Base-by-base conservation (phyloP, 768 basidiomycete genomes). In the Boletus sp. region DNA sequence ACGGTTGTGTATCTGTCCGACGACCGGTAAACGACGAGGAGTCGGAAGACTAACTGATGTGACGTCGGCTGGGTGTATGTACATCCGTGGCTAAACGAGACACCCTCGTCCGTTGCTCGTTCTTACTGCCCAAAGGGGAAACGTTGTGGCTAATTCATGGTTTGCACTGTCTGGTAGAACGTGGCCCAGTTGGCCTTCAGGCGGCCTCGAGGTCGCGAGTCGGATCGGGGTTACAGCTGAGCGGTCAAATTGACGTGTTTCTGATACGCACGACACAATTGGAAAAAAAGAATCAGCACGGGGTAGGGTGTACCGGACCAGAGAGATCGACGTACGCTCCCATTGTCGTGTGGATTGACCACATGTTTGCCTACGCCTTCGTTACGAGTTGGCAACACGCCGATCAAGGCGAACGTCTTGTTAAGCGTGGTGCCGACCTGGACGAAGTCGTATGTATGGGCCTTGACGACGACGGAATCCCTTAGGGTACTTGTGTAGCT, bases 141-240 rank as follows among this genome's bases (percentile, higher is more conserved):
- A 57, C 25, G n/a, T n/a, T 63, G 55, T 30, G 45, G 7, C 35
- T 64, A 64, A 11, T 5, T 37, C 4, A 55, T 30, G 7, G 63
- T 35, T 8, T 34, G 7, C 38, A 64, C 15, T 17, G 47, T 39
- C 40, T 57, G 4, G 45, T 59, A 58, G 13, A 67, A 53, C n/a
- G 59, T 61, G 33, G 32, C 34, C 47, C 64, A 27, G 23, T 59
- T 68, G 30, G 44, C 59, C 47, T 54, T 63, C 61, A 65, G 66
- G 64, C 64, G 0, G 54, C 7, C 43, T 47, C 40, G 19, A 65
- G 64, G 8, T 65, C 56, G 8, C 56, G 13, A 5, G 53, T 56
- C 23, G 64, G 64, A 7, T 66, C 25, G 2, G 64, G 64, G 43
- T 66, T 66, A 65, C 58, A 64, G 35, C 40, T 41, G 29, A 1